These are phyloP conservation scores for Tulasnella sp. DNA, from an alignment of 768 basidiomycete species.

Conservation along the genomic window DNA sequence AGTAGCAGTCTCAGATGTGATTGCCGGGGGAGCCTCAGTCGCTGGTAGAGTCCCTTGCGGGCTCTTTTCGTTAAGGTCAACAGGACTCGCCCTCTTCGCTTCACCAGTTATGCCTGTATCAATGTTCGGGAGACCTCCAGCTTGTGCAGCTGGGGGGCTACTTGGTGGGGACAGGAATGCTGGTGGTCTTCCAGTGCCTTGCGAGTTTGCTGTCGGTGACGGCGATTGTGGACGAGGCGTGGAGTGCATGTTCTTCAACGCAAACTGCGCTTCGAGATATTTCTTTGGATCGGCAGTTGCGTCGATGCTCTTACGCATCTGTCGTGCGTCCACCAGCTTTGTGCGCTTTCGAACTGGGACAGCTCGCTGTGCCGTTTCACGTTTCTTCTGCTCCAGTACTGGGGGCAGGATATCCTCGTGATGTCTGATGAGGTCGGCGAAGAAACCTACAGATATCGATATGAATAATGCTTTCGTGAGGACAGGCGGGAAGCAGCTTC, in stretches of 20 bases:
- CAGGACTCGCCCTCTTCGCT: constrained; percentile 23
- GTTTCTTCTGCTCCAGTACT: constrained; percentile 72
- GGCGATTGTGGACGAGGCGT: constrained; percentile 30
- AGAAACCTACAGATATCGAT: constrained; percentile 43
- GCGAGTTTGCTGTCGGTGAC: no score
- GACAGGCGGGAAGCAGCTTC: neutral
- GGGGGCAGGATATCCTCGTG: constrained; percentile 67
- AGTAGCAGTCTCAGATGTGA: neutral
- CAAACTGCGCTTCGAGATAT: constrained; percentile 44
- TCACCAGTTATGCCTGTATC: constrained; percentile 6
- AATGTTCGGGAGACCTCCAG: neutral
- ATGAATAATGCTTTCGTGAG: neutral
- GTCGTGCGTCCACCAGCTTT: constrained; percentile 76
- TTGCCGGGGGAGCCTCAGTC: constrained; percentile 6
- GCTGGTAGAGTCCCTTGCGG: constrained; percentile 19
- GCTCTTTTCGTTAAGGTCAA: constrained; percentile 22
- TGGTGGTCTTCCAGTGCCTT: neutral
- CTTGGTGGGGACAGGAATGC: constrained; percentile 10
- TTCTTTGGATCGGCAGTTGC: constrained; percentile 58
- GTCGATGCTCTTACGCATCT: constrained; percentile 67
- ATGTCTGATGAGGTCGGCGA: constrained; percentile 73
- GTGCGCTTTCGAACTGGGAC: constrained; percentile 78
- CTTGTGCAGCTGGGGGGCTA: constrained; percentile 18
- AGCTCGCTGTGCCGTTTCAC: constrained; percentile 67
- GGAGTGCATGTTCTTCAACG: constrained; percentile 36